Evolutionary conservation across 2,329 filamentous ascomycete genomes (phyloP), one percentile per base, ranked within the genome.

Genomic region (Atkinsonella texensis): DNA sequence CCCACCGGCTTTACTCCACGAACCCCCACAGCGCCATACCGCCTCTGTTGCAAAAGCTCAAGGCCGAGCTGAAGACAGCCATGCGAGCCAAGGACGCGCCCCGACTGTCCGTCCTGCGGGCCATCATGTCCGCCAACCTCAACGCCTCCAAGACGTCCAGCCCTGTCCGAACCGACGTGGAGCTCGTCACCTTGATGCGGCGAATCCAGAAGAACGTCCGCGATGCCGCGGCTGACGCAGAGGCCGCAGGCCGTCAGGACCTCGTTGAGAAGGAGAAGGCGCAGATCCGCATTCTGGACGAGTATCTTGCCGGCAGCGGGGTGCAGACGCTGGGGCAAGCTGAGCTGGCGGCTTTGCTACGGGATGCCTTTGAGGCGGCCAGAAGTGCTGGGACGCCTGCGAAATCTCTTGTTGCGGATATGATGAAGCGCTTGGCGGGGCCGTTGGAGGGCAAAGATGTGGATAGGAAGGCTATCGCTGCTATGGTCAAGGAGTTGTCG

Each of bases 111-210:
- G 85, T 87, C 39, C 75, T 91, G 47, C 84, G 87, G 58, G 67
- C 75, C 41, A 70, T 90, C 55, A 75, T 90, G 56, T 74, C 84
- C 33, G 78, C 84, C 55, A 81, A 85, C 55, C 81, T 83, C 59
- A 90, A 89, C 67, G 82, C 84, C 35, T 84, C 81, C 64, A 90
- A 90, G 69, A 88, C 85, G 13, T 63, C 75, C 40, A 73, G 70
- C 40, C 86, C 87, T n/a, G 79, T 90, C 61, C 73, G 71, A 51
- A 86, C 80, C 20, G 85, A 91, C 65, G 74, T 77, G 56, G 79
- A 85, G 61, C 74, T 91, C 51, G 77, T 89, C 31, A 70, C 74
- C 8, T 71, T 90, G 47, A 74, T 93, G 52, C 76, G 79, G 56
- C 84, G 83, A 67, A 77, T 81, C 49, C 75, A 78, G 20, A 75